phyloP scores from a whole-genome alignment of 2,329 filamentous ascomycete species.

The Aspergillus vadensis region DNA sequence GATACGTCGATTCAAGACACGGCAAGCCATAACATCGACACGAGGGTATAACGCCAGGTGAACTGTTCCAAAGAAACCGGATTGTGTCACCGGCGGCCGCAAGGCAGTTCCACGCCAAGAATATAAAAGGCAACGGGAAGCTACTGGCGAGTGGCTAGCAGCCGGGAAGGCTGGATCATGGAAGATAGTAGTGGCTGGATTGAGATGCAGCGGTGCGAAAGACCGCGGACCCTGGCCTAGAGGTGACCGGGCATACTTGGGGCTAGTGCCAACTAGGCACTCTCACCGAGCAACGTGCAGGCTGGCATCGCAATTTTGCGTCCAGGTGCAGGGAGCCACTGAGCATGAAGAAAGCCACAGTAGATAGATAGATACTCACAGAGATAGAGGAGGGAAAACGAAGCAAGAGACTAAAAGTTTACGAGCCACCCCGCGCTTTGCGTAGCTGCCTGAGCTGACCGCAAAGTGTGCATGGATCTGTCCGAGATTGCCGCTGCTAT shows the following conservation, averaged over 20 bases:
- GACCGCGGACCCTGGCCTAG: background rate
- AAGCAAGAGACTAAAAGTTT: background rate
- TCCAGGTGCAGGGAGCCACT: background rate
- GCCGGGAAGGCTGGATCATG: background rate
- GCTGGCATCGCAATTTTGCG: background rate
- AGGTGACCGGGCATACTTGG: background rate
- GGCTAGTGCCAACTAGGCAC: background rate
- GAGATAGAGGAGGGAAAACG: background rate
- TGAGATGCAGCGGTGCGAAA: background rate
- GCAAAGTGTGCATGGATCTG: background rate
- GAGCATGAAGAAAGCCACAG: background rate
- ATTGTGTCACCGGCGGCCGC: background rate
- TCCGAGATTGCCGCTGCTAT: background rate
- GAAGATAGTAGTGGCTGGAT: background rate
- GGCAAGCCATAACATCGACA: background rate
- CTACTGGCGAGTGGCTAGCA: background rate
- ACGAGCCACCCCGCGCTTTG: background rate
- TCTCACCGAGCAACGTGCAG: background rate
- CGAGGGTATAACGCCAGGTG: background rate
- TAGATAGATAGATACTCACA: background rate
- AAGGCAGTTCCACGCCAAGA: background rate
- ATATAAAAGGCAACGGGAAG: background rate
- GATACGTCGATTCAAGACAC: background rate
- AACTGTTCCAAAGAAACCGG: background rate
- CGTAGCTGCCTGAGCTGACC: constrained; percentile 1